Evolutionary conservation across 2,329 filamentous ascomycete genomes (phyloP).

Genomic region (Pestalotiopsis sp.): DNA sequence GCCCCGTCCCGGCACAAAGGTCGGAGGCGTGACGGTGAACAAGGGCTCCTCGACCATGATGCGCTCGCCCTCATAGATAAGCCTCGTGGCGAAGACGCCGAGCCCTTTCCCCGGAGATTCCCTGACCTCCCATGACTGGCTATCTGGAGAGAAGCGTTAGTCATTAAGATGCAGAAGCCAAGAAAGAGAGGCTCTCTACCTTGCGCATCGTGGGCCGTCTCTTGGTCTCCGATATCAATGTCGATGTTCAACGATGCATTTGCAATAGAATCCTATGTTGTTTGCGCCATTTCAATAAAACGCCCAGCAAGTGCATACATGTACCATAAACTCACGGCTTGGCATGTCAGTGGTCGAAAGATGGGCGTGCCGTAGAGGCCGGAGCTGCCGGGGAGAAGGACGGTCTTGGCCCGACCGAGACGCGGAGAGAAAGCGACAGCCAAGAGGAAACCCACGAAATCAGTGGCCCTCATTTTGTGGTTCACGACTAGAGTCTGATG

Average conservation of each 20-base stretch:
- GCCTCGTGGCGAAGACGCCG: constrained; percentile 36
- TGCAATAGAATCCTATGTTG: neutral
- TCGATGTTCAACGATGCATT: neutral
- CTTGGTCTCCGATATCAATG: neutral
- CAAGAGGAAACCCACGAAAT: neutral
- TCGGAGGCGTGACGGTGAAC: constrained; percentile 25
- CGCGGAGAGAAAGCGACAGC: neutral
- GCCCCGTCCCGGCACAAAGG: constrained; percentile 27
- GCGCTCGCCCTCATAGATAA: constrained; percentile 35
- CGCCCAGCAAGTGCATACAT: neutral
- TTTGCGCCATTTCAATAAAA: neutral
- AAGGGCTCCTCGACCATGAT: constrained; percentile 40
- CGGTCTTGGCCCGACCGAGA: neutral
- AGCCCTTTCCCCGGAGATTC: constrained; percentile 38
- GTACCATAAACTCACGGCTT: neutral
- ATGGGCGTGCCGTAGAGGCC: neutral
- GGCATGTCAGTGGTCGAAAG: neutral
- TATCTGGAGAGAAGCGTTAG: neutral
- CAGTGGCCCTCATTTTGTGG: too few species aligned
- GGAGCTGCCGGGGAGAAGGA: neutral
- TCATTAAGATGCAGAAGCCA: too few species aligned
- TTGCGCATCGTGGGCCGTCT: neutral
- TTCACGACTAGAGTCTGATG: too few species aligned
- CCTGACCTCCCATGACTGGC: constrained; percentile 23
- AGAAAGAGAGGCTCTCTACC: neutral